Base-by-base conservation (phyloP, 73 alveolate species). In the Paramecium bursaria region DNA sequence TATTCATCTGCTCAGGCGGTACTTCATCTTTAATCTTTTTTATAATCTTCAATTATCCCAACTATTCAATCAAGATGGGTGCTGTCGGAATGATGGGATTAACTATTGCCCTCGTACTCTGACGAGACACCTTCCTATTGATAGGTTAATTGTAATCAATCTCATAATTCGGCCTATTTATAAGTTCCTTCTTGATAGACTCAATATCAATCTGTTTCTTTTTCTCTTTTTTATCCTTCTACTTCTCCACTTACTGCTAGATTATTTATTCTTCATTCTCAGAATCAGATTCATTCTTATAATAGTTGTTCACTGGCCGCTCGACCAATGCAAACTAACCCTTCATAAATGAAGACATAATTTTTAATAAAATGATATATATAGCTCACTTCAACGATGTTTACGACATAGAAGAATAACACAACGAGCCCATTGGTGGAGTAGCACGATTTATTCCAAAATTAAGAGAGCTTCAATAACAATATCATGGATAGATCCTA, bases 381-480 rank as follows among this genome's bases (percentile, higher is more conserved):
- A n/a, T n/a, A n/a, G n/a, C n/a, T 4, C 96, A 91, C 46, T 91
- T 91, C 80, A 91, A 91, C 57, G 96, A 91, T 82, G 96, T 91
- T 3, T 91, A 91, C 49, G 89, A 91, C 19, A 52, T 91, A 11
- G 91, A 87, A 14, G 96, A 76, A 31, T 50, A 55, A 73, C 27
- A 26, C 1, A 73, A 75, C 46, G 94, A 80, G 14, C 92, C 91
- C 4, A 92, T 90, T 9, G 94, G 93, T 25, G 94, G 93, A 4
- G 94, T 90, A 14, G 91, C 97, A 0, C 49, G 97, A 47, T 92
- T 92, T 73, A 79, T 85, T 2, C 19, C 88, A 35, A 88, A 86
- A 4, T 73, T 88, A 25, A 86, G 75, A 19, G 17, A 55, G 26
- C 42, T 79, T 19, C 25, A 54, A 22, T 33, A 74, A 23, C 25